Evolutionary conservation across 2,329 filamentous ascomycete genomes (phyloP).

Genomic region (Nigrospora osmanthi): DNA sequence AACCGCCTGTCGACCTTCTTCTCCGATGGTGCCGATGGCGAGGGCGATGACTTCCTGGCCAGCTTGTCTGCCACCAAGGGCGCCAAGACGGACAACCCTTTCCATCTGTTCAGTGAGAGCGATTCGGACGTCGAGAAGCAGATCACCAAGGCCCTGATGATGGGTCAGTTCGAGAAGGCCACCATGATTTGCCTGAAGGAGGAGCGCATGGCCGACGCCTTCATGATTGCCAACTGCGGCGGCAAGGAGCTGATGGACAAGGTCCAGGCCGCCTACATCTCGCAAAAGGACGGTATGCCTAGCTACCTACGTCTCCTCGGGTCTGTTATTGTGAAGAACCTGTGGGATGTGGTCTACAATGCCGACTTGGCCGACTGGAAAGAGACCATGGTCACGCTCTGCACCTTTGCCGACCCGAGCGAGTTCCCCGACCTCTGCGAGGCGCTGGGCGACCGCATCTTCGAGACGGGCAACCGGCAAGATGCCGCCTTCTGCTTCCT

Average conservation of each 20-base stretch:
- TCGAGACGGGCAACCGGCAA: slow-evolving; percentile 70
- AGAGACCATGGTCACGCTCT: slow-evolving; percentile 90
- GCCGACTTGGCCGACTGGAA: slow-evolving; percentile 92
- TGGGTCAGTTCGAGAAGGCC: slow-evolving; percentile 85
- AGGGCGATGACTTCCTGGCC: slow-evolving; percentile 80
- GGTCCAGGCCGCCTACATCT: slow-evolving; percentile 85
- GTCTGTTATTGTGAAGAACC: slow-evolving; percentile 90
- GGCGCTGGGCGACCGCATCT: slow-evolving; percentile 82
- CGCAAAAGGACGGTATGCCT: slow-evolving; percentile 71
- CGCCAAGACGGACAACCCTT: slow-evolving; percentile 88
- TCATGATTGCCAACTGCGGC: slow-evolving; percentile 95
- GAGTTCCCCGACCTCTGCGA: slow-evolving; percentile 96
- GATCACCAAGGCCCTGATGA: slow-evolving; percentile 80
- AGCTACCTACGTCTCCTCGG: slow-evolving; percentile 88
- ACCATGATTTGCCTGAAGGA: slow-evolving; percentile 84
- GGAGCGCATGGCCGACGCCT: slow-evolving; percentile 87
- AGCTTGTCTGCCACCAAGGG: slow-evolving; percentile 82
- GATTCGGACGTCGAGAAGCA: slow-evolving; percentile 78
- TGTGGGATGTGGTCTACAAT: slow-evolving; percentile 98
- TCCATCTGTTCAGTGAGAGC: slow-evolving; percentile 78
- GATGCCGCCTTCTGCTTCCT: slow-evolving; percentile 96
- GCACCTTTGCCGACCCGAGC: slow-evolving; percentile 84
- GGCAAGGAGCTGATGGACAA: slow-evolving; percentile 91
- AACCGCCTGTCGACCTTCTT: slow-evolving; percentile 74
- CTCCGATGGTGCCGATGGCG: slow-evolving; percentile 55